Conservation (phyloP, 495 filamentous ascomycete genomes). For the Pyronema domesticum region DNA sequence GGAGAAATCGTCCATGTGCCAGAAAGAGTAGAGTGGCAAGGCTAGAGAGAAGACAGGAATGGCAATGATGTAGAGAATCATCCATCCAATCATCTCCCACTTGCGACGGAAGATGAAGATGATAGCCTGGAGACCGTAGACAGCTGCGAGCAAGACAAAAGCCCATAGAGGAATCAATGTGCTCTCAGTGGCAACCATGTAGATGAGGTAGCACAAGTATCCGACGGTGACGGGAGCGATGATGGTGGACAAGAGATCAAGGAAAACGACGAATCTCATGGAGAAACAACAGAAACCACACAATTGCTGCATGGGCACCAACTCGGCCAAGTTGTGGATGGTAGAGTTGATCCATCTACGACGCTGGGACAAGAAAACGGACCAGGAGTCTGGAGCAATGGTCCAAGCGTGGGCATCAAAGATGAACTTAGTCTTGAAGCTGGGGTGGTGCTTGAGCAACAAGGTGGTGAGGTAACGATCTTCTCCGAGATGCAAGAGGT, state of each 20-base stretch:
- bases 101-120: conserved; percentile 92
- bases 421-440: conserved; percentile 96
- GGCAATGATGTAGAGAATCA: conserved; percentile 86
- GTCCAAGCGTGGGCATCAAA: conserved; percentile 87
- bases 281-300: conserved; percentile 99
- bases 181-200: conserved; percentile 42
- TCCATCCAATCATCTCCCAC: conserved; percentile 99
- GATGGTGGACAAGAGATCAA: conserved; percentile 80
- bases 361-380: conserved; percentile 90
- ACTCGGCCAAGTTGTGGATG: conserved; percentile 90
- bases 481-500: conserved; percentile 82
- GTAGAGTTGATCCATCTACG: conserved; percentile 99
- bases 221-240: conserved; percentile 84
- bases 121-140: conserved; percentile 91
- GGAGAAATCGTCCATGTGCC: conserved; percentile 99
- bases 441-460: conserved; percentile 76
- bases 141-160: conserved; percentile 76
- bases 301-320: conserved; percentile 79
- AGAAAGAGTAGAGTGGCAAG: conserved; percentile 90
- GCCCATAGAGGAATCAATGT: conserved; percentile 59
- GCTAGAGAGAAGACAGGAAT: conserved; percentile 83
- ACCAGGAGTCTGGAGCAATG: conserved; percentile 82
- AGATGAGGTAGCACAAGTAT: conserved; percentile 80
- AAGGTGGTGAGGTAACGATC: conserved; percentile 94
- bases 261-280: conserved; percentile 95